Evolutionary conservation across 139 green algal species (phyloP).

Genomic region (Pedinophyceae sp.): DNA sequence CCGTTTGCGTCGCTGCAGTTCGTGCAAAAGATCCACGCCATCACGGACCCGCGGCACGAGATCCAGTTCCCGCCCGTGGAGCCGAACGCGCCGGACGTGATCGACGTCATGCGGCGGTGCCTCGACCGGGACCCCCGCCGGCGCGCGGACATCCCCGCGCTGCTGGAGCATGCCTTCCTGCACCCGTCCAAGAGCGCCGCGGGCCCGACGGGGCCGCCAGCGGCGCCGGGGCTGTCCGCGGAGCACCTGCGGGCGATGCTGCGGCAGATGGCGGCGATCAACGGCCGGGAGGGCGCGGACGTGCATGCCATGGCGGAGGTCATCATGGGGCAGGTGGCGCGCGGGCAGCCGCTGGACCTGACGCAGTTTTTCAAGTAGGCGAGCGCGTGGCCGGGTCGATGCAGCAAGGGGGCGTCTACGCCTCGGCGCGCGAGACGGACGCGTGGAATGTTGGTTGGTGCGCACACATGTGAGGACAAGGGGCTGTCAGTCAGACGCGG

Average conservation of each 20-base stretch:
- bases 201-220: neutral
- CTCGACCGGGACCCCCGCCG: constrained; percentile 62
- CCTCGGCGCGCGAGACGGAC: too few relatives aligned
- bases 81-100: constrained; percentile 32
- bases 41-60: constrained; percentile 50
- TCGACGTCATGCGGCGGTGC: constrained; percentile 64
- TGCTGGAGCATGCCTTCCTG: constrained; percentile 77
- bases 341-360: neutral
- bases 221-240: constrained; percentile 1
- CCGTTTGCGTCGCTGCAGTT: constrained; percentile 67
- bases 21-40: constrained; percentile 89
- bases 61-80: constrained; percentile 41
- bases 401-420: too few relatives aligned
- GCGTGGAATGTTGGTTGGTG: too few relatives aligned
- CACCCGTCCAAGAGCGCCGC: constrained; percentile 27
- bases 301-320: constrained; percentile 9
- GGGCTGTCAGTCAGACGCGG: too few relatives aligned
- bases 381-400: too few relatives aligned
- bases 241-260: neutral
- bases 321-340: neutral
- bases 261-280: neutral
- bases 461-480: too few relatives aligned
- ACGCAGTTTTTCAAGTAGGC: neutral
- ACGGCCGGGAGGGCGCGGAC: neutral
- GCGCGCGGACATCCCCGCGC: constrained; percentile 71